Conservation (phyloP, 345 rosid genomes). For the Eutrema yunnanense region DNA sequence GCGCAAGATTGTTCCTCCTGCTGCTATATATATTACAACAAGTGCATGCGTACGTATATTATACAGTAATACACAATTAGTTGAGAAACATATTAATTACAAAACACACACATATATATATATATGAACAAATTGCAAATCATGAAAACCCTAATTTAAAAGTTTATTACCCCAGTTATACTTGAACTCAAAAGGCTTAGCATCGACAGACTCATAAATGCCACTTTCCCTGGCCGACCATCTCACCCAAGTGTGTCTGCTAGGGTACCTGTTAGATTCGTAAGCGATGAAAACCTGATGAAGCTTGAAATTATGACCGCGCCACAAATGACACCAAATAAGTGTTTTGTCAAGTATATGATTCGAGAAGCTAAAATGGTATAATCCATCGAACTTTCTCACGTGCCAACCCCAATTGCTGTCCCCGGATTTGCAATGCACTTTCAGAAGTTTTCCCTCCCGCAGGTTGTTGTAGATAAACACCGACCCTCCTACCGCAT, state of each 20-base stretch:
- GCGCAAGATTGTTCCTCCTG: conserved; percentile 64
- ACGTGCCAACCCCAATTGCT: neutral
- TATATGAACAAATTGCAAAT: neutral
- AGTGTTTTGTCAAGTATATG: neutral
- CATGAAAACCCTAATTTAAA: neutral
- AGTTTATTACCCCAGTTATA: neutral
- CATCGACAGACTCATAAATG: conserved; percentile 1
- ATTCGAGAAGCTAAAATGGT: neutral
- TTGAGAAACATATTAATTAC: neutral
- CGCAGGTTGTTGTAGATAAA: neutral
- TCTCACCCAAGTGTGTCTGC: neutral
- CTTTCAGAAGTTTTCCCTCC: neutral
- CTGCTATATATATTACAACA: conserved; percentile 28
- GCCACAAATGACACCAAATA: neutral
- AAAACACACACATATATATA: neutral
- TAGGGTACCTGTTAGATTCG: neutral
- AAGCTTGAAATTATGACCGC: neutral
- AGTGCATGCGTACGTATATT: too few relatives aligned
- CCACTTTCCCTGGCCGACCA: neutral
- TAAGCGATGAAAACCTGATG: neutral
- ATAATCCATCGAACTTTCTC: neutral
- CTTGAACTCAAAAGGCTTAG: neutral
- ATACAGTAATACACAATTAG: too few relatives aligned
- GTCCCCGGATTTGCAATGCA: conserved; percentile 8
- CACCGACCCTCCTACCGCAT: conserved; percentile 1